A percentile compares a stretch with the other conserved stretches of the same genome.
These are phyloP conservation scores for Chiua virens DNA, from an alignment of 768 basidiomycete genomes.

Conservation along the genomic window DNA sequence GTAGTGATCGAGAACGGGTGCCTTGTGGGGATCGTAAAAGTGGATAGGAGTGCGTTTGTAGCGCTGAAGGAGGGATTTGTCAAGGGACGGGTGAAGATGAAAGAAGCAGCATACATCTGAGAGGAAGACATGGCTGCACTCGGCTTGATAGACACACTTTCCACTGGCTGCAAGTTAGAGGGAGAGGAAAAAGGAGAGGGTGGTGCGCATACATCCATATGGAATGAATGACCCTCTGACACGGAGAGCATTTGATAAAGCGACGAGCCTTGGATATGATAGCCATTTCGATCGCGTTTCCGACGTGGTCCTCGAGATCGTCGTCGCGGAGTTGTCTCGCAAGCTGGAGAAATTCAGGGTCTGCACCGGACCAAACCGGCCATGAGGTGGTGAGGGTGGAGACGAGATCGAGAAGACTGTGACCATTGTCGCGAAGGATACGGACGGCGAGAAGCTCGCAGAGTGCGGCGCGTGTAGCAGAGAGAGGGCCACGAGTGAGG, in stretches of 20 bases:
- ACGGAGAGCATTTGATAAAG: constrained; percentile 87
- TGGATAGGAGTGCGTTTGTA: constrained; percentile 92
- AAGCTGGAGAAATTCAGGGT: constrained; percentile 52
- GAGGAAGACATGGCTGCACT: constrained; percentile 85
- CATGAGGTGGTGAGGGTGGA: constrained; percentile 76
- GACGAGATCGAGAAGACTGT: constrained; percentile 66
- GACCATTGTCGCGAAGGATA: constrained; percentile 69
- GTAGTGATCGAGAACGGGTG: constrained; percentile 93
- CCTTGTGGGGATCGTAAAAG: constrained; percentile 92
- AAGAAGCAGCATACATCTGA: constrained; percentile 64
- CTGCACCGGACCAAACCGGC: constrained; percentile 79
- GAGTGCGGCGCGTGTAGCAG: constrained; percentile 71
- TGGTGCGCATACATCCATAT: constrained; percentile 65
- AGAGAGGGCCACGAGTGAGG: constrained; percentile 67
- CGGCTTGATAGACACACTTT: constrained; percentile 87
- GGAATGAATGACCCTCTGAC: constrained; percentile 85
- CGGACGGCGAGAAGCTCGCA: constrained; percentile 91
- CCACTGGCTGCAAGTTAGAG: constrained; percentile 51
- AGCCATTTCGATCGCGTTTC: constrained; percentile 92
- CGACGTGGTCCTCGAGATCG: constrained; percentile 75
- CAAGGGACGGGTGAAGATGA: not conserved
- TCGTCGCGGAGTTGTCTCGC: constrained; percentile 66
- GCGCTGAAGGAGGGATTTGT: constrained; percentile 50
- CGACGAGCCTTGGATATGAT: constrained; percentile 83
- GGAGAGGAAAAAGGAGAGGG: not conserved